These are phyloP conservation scores for Globisporangium barbulae DNA, from an alignment of 352 stramenopile species.

Conservation along the genomic window DNA sequence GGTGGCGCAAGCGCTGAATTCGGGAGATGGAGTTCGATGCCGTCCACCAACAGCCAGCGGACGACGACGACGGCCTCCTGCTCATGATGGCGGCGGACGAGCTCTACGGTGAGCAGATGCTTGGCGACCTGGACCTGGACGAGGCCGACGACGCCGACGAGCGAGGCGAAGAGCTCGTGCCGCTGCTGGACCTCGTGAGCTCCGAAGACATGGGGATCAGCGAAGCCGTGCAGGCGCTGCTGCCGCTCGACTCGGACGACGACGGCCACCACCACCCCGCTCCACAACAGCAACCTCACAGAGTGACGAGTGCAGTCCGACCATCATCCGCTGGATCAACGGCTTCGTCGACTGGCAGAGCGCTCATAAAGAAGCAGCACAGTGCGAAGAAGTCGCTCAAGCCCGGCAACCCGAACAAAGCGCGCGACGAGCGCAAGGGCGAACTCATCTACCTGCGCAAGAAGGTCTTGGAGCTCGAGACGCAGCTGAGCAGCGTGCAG, in stretches of 20 bases:
- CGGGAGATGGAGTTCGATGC: background rate
- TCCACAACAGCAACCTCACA: background rate
- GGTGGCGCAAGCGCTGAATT: background rate
- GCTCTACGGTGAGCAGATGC: constrained; percentile 2
- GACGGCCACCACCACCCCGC: background rate
- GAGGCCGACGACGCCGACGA: background rate
- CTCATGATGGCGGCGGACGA: background rate
- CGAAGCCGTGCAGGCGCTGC: background rate
- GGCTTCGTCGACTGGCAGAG: background rate
- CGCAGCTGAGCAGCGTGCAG: constrained; percentile 22
- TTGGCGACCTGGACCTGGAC: background rate
- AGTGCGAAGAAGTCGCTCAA: constrained; percentile 26
- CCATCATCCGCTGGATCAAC: background rate
- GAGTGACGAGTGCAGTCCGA: background rate
- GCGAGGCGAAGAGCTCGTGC: background rate
- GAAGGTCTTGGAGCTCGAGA: constrained; percentile 14
- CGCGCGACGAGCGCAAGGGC: constrained; percentile 17
- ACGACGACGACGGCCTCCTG: background rate
- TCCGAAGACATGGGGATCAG: background rate
- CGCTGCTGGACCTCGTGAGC: constrained; percentile 3
- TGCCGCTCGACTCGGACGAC: background rate
- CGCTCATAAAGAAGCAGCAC: background rate
- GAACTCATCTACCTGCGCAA: constrained; percentile 18
- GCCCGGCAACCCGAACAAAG: constrained; percentile 23
- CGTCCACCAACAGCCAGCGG: background rate